These are phyloP conservation scores for Mycosphaerelloides madeirae DNA, from an alignment of 2,329 filamentous ascomycete genomes.

Conservation along the genomic window DNA sequence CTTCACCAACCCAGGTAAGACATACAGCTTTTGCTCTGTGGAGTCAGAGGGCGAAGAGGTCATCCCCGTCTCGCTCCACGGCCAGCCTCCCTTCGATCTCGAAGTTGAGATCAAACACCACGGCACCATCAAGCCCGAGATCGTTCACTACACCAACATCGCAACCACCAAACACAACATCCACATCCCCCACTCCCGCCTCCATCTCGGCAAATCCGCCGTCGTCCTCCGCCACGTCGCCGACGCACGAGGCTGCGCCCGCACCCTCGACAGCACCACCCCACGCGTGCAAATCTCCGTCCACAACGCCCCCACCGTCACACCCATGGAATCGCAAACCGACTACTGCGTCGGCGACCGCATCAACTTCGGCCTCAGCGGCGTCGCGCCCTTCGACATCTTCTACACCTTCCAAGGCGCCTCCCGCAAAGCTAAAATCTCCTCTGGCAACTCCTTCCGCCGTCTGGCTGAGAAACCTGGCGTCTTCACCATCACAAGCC, in stretches of 20 bases:
- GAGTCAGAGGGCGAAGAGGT: constrained; percentile 73
- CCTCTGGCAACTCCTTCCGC: constrained; percentile 76
- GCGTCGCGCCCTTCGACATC: constrained; percentile 86
- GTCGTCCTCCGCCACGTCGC: constrained; percentile 85
- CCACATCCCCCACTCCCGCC: constrained; percentile 74
- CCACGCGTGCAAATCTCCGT: constrained; percentile 86
- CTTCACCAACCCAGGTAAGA: constrained; percentile 82
- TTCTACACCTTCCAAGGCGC: constrained; percentile 83
- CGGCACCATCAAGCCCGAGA: constrained; percentile 71
- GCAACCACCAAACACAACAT: constrained; percentile 69
- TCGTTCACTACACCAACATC: constrained; percentile 76
- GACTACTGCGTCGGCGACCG: constrained; percentile 97
- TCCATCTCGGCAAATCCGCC: constrained; percentile 84
- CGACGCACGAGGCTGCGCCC: constrained; percentile 80
- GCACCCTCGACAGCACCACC: constrained; percentile 59
- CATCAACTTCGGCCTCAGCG: constrained; percentile 85
- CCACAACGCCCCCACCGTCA: constrained; percentile 87
- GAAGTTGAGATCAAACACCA: constrained; percentile 94
- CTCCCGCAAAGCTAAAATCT: constrained; percentile 67
- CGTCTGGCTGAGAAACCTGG: constrained; percentile 90
- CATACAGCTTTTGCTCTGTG: constrained; percentile 90
- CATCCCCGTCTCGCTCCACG: constrained; percentile 80
- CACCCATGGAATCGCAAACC: constrained; percentile 73
- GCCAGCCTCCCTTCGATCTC: constrained; percentile 79
- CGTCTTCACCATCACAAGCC: constrained; percentile 76